Evolutionary conservation across 2,329 filamentous ascomycete species (phyloP), one percentile per base, ranked within the genome.

Genomic region (Aspergillus quadricinctus): DNA sequence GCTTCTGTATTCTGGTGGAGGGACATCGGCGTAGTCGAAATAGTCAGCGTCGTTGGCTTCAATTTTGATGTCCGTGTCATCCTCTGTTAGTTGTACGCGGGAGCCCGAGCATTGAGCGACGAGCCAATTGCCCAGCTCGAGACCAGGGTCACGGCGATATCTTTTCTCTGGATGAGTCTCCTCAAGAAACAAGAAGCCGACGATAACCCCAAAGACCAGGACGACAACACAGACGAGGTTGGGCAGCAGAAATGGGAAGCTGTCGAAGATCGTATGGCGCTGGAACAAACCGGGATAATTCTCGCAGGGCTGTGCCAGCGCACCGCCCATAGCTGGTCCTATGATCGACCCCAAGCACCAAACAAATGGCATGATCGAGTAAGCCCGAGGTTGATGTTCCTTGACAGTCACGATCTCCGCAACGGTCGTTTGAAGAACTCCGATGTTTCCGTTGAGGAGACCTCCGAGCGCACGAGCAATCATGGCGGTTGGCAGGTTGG

Each of bases 271-370:
- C 14, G 88, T 88, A 58, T 86, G 89, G 19, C 80, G 78, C 10
- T 80, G 71, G 70, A 97, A 97, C 35, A 90, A 65, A 53, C 75
- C 76, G 11, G 93, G 92, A 69, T 94, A 94, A 71, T 85, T 92
- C 61, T 87, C 81, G 68, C 91, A 94, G 21, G 94, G 94, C 66
- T 91, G 85, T 51, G 94, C 93, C 51, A 99, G 82, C 56, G 90
- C 86, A 66, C 94, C 94, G 68, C 94, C 94, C 69, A 97, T 88
- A 71, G 90, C 89, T 49, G 93, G 92, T 35, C 94, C 94, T 64
- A 97, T 81, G 66, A 97, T 96, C 28, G 93, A 96, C 81, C 94
- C 94, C 69, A 99, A 82, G 71, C 92, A 97, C 94, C 94, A 99
- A 27, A 97, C 90, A 71, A 96, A 91, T 6, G 94, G 94, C 92